Conservation (phyloP, 2,329 filamentous ascomycete species). For the Blastomyces parvus region DNA sequence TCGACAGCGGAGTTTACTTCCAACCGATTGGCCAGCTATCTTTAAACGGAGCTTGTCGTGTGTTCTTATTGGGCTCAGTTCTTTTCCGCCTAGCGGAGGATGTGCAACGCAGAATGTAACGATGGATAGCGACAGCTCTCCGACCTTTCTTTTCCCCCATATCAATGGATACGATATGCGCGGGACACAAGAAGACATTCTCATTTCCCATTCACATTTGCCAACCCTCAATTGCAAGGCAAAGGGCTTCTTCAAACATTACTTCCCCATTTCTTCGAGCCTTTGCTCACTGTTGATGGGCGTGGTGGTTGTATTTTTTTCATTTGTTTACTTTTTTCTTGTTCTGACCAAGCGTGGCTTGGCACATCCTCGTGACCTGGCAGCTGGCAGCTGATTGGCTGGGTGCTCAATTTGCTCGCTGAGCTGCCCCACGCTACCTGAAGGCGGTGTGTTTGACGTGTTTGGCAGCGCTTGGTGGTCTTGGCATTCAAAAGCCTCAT, state of each 20-base stretch:
- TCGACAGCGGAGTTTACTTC: not conserved
- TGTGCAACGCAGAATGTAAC: not conserved
- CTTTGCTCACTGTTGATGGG: not conserved
- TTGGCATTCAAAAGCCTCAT: too few relatives aligned
- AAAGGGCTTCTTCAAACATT: not conserved
- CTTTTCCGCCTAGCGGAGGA: not conserved
- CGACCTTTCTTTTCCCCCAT: not conserved
- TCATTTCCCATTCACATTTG: not conserved
- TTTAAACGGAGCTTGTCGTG: not conserved
- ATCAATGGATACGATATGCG: not conserved
- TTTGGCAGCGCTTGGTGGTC: too few relatives aligned
- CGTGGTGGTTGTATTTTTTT: not conserved
- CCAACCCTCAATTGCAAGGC: not conserved
- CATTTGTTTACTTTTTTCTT: conserved; percentile 3
- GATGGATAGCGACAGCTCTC: not conserved
- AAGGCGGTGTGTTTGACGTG: too few relatives aligned
- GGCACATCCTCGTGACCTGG: not conserved
- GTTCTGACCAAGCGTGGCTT: conserved; percentile 1
- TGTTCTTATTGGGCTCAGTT: not conserved
- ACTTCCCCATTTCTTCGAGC: not conserved
- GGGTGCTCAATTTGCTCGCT: not conserved
- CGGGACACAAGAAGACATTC: not conserved
- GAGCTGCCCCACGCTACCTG: too few relatives aligned
- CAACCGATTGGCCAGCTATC: not conserved
- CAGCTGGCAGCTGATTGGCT: not conserved